These are phyloP conservation scores for Neofusicoccum ribis DNA, from an alignment of 2,329 filamentous ascomycete genomes.

Conservation along the genomic window DNA sequence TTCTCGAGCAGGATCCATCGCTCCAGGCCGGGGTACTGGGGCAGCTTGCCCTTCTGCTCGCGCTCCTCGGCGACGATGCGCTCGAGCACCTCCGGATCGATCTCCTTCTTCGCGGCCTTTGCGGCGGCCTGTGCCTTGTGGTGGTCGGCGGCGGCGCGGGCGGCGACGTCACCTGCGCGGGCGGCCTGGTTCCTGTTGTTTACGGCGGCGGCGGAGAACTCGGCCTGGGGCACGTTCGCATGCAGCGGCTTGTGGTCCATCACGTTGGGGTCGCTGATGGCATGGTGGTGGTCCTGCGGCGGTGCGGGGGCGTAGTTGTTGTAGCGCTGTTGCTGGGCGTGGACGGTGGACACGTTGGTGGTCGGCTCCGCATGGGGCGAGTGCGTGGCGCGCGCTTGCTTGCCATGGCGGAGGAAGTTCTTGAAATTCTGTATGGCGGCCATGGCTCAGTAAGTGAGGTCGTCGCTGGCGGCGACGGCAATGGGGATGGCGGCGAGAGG, in stretches of 20 bases:
- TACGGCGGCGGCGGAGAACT: slow-evolving; percentile 64
- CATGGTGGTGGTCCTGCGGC: slow-evolving; percentile 55
- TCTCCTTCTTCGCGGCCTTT: slow-evolving; percentile 46
- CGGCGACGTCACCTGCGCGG: slow-evolving; percentile 66
- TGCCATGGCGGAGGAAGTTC: slow-evolving; percentile 97
- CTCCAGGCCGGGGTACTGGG: slow-evolving; percentile 80
- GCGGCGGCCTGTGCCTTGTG: slow-evolving; percentile 54
- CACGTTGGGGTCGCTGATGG: slow-evolving; percentile 61
- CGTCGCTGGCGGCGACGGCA: slow-evolving; percentile 7
- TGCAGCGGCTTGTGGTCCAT: slow-evolving; percentile 57
- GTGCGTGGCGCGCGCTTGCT: slow-evolving; percentile 76
- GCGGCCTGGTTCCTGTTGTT: slow-evolving; percentile 65
- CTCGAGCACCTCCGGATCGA: slow-evolving; percentile 69
- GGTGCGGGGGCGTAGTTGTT: slow-evolving; percentile 45
- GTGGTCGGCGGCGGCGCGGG: slow-evolving; percentile 62
- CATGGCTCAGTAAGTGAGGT: slow-evolving; percentile 46
- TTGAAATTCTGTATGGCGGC: slow-evolving; percentile 90
- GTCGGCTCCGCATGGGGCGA: slow-evolving; percentile 61
- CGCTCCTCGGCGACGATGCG: slow-evolving; percentile 91
- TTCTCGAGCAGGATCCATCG: slow-evolving; percentile 87
- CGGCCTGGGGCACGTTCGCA: slow-evolving; percentile 52
- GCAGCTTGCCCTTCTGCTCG: slow-evolving; percentile 80
- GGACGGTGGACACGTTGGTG: slow-evolving; percentile 63
- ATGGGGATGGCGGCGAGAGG: slow-evolving; percentile 1
- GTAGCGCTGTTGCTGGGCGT: slow-evolving; percentile 53